Evolutionary conservation across 169 alveolate species (phyloP), one percentile per base, ranked within the genome.

Genomic region (Cryptosporidium baileyi): DNA sequence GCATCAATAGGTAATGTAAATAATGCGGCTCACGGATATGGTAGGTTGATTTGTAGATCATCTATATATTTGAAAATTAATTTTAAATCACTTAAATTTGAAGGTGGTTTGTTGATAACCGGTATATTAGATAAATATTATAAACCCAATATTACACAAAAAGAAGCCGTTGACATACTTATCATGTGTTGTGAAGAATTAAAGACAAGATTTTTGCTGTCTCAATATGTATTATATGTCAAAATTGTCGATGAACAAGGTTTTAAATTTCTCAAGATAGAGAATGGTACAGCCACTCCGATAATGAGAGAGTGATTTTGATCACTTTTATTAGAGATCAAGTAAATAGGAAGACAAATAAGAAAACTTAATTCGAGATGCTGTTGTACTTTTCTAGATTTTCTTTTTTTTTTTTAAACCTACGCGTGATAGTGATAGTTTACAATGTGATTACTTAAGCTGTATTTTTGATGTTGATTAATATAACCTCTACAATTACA

Each of bases 1-100:
- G 97, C 97, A 49, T 90, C 94, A 28, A 81, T 91, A 88, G 95
- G 91, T 45, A 89, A 89, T 36, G 93, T 92, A 30, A 90, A 91
- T 60, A 93, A 92, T 34, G 98, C 96, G 8, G 97, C 96, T 32
- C 98, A 95, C 74, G 98, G 98, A 1, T 95, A 94, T 65, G 98
- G 97, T 15, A 96, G 94, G 49, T 90, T 90, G 88, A 80, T 91
- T 11, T 92, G 92, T 11, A 61, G 90, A 61, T 94, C 94, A 11
- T 88, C 93, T 49, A 90, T 94, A 43, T 95, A 91, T 82, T 91
- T 91, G 59, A 91, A 89, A 65, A 92, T 89, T 89, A 91, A 82
- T 51, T 91, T 89, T 36, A 81, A 89, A 45, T 95, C 62, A 88
- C 81, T 30, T 88, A n/a, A 44, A 24, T 49, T 1, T 38, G 43